Evolutionary conservation across 2,329 filamentous ascomycete genomes (phyloP), one percentile per base, ranked within the genome.

Genomic region (Dryadomyces sulphureus): DNA sequence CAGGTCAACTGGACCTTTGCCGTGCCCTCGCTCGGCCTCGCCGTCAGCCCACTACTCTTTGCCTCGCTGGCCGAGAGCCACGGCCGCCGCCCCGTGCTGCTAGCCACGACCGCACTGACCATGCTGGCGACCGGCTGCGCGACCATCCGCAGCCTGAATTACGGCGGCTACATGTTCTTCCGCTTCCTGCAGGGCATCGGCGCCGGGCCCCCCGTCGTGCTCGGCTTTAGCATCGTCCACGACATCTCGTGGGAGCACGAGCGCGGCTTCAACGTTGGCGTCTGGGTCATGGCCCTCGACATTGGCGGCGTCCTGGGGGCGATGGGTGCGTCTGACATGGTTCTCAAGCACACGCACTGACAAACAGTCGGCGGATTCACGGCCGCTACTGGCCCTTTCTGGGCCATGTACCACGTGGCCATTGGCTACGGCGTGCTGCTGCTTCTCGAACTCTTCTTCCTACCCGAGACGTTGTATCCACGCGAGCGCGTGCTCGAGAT

Each of bases 111-210:
- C 17, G 27, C 27, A 9, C 11, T 45, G 1, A 16, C 36, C 25
- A 20, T 45, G 4, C 17, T 45, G 14, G 43, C 43, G 20, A 34
- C 36, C 8, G 43, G 43, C 43, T 45, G 43, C 43, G 41, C 38
- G 21, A 40, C 25, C 27, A 45, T 45, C 30, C 41, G 9, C n/a
- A 6, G 24, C 11, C 38, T 41, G 17, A 41, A 21, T 19, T 30
- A 39, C 27, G 27, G 43, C 25, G 43, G 25, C 36, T 45, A 45
- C 43, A 34, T 45, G 25, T 34, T 35, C 17, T 32, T 22, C 25
- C 43, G 43, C 19, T 45, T 45, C 27, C 43, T 45, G 17, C 43
- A 45, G 43, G 43, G 43, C 27, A 24, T 45, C 27, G 43, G 43
- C 9, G 38, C 25, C 16, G 43, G 43, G 4, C 27, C 43, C 3